Conservation (phyloP, 169 alveolate genomes). For the Cryptosporidium canis region DNA sequence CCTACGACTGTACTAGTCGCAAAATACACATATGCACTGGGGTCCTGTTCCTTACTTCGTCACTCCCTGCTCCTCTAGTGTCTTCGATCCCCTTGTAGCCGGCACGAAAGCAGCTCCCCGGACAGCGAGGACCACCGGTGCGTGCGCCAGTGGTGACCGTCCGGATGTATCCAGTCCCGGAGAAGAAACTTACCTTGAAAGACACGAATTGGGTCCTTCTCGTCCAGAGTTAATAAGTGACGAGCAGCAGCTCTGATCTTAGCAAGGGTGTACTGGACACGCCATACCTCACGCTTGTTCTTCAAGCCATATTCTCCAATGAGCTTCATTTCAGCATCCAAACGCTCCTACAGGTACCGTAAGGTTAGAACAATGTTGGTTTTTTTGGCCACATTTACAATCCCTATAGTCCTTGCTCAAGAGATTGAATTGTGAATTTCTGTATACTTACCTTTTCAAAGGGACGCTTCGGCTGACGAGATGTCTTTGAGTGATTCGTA, state of each 20-base stretch:
- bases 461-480: conserved; percentile 94
- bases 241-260: conserved; percentile 99
- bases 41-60: background rate
- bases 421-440: background rate
- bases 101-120: too few relatives aligned
- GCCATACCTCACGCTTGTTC: conserved; percentile 99
- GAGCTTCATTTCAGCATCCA: conserved; percentile 93
- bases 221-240: conserved; percentile 97
- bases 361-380: background rate
- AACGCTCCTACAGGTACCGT: conserved; percentile 86
- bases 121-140: too few relatives aligned
- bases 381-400: conserved; percentile 18
- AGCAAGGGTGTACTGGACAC: conserved; percentile 97
- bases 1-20: background rate
- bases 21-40: background rate
- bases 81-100: too few relatives aligned
- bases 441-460: conserved; percentile 89
- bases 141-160: background rate
- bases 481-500: conserved; percentile 88
- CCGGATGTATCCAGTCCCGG: background rate
- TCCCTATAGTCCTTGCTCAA: background rate
- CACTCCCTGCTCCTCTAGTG: too few relatives aligned
- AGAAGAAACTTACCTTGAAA: conserved; percentile 89
- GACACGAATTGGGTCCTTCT: conserved; percentile 93
- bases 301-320: conserved; percentile 99